Evolutionary conservation across 2,329 filamentous ascomycete genomes (phyloP).

Genomic region (Cucurbitaria berberidis): DNA sequence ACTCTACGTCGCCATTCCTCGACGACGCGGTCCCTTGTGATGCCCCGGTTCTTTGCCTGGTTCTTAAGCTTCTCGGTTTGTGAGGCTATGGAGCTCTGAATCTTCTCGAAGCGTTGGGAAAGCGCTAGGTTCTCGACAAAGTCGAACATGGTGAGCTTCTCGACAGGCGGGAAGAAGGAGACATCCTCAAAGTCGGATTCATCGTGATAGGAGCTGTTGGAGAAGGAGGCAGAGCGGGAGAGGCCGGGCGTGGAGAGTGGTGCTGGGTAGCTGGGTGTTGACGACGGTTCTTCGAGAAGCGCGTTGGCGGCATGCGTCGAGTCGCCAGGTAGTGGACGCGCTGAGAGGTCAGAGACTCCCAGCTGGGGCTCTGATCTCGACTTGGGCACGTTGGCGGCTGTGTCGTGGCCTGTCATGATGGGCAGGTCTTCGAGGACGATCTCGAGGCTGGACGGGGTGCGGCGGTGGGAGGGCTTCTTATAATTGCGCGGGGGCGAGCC

Average conservation of each 20-base stretch:
- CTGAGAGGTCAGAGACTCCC: slow-evolving; percentile 32
- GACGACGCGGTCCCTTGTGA: slow-evolving; percentile 87
- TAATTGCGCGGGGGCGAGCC: slow-evolving; percentile 31
- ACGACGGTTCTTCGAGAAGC: slow-evolving; percentile 53
- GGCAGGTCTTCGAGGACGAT: slow-evolving; percentile 39
- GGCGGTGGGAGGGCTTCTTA: slow-evolving; percentile 36
- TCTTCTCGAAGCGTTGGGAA: slow-evolving; percentile 86
- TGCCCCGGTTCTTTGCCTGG: slow-evolving; percentile 76
- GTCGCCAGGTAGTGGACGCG: slow-evolving; percentile 31
- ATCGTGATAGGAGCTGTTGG: slow-evolving; percentile 85
- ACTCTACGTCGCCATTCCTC: slow-evolving; percentile 90
- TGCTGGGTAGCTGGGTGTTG: slow-evolving; percentile 52
- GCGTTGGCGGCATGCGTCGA: slow-evolving; percentile 34
- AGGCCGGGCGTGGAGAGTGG: slow-evolving; percentile 60
- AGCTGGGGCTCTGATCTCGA: slow-evolving; percentile 42
- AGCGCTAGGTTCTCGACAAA: slow-evolving; percentile 91
- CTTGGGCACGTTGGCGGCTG: slow-evolving; percentile 19
- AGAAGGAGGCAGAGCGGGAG: slow-evolving; percentile 81
- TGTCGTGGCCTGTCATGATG: slow-evolving; percentile 36
- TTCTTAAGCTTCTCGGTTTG: slow-evolving; percentile 89
- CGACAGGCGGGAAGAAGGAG: slow-evolving; percentile 75
- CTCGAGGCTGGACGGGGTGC: slow-evolving; percentile 36
- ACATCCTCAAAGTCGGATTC: slow-evolving; percentile 76
- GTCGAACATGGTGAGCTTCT: slow-evolving; percentile 90
- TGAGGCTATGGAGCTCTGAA: slow-evolving; percentile 80